Percentiles rank a stretch among this genome's conserved stretches.
phyloP scores from a whole-genome alignment of 2,329 filamentous ascomycete species.

The Ophiocordyceps camponoti-rufipedis region DNA sequence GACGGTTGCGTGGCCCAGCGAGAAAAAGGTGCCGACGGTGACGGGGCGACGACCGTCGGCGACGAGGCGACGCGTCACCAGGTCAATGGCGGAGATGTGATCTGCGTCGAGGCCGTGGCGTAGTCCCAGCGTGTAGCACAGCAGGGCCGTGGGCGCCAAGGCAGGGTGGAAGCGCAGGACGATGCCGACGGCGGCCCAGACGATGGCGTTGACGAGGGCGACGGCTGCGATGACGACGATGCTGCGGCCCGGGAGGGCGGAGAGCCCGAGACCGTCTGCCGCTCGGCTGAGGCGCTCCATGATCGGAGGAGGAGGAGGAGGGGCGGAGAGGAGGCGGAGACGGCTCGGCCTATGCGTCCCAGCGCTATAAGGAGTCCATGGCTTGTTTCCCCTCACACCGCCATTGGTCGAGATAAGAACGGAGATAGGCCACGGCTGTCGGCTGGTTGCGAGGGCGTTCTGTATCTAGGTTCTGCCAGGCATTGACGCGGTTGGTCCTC shows the following conservation, averaged over 20 bases:
- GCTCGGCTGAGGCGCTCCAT: conserved; percentile 8
- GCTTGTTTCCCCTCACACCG: background rate
- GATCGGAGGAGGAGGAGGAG: background rate
- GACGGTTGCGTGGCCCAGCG: conserved; percentile 81
- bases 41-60: conserved; percentile 73
- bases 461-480: background rate
- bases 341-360: background rate
- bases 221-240: conserved; percentile 33
- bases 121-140: conserved; percentile 77
- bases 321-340: background rate
- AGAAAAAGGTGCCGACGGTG: conserved; percentile 89
- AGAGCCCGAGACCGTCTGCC: conserved; percentile 14
- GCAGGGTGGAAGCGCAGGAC: conserved; percentile 34
- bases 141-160: conserved; percentile 61
- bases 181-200: conserved; percentile 36
- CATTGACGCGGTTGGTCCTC: background rate
- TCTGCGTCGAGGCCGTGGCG: conserved; percentile 97
- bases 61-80: conserved; percentile 81
- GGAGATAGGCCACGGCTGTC: background rate
- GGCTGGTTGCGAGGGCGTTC: background rate
- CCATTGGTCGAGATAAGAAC: background rate
- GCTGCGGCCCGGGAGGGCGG: conserved; percentile 13
- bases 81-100: conserved; percentile 71
- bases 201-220: conserved; percentile 28
- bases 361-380: background rate